Evolutionary conservation across 2,329 filamentous ascomycete genomes (phyloP).

Genomic region (Cercospora nicotianae): DNA sequence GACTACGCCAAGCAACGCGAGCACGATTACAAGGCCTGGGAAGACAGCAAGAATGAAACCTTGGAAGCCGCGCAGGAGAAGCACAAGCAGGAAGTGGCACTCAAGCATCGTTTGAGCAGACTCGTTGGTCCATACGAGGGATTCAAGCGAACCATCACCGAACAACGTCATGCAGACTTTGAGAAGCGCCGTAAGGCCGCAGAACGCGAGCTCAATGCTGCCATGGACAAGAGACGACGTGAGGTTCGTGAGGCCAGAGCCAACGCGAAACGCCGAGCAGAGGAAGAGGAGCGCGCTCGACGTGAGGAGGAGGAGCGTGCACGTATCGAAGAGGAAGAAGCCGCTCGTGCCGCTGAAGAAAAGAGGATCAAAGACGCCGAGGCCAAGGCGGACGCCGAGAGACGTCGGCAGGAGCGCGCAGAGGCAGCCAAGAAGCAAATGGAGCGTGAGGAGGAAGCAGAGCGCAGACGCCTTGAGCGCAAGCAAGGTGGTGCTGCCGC

Average conservation of each 20-base stretch:
- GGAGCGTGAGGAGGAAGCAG: slow-evolving; percentile 78
- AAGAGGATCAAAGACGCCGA: slow-evolving; percentile 59
- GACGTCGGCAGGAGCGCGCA: slow-evolving; percentile 62
- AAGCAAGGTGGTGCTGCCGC: slow-evolving; percentile 42
- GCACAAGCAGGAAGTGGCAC: slow-evolving; percentile 86
- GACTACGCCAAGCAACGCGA: slow-evolving; percentile 85
- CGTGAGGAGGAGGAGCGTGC: slow-evolving; percentile 84
- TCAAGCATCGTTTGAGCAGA: slow-evolving; percentile 88
- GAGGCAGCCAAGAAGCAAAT: slow-evolving; percentile 40
- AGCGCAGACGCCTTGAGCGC: slow-evolving; percentile 70
- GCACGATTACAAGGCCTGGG: slow-evolving; percentile 75
- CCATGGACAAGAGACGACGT: slow-evolving; percentile 84
- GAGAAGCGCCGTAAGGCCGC: slow-evolving; percentile 90
- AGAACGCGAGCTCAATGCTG: slow-evolving; percentile 88
- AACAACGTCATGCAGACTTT: slow-evolving; percentile 90
- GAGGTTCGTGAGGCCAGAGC: slow-evolving; percentile 81
- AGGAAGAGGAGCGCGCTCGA: slow-evolving; percentile 76
- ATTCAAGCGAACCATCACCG: slow-evolving; percentile 79
- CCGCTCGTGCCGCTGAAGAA: slow-evolving; percentile 74
- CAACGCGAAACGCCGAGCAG: slow-evolving; percentile 78
- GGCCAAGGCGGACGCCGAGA: slow-evolving; percentile 61
- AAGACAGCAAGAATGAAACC: slow-evolving; percentile 73
- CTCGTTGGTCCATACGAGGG: slow-evolving; percentile 81
- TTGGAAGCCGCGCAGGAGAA: slow-evolving; percentile 79
- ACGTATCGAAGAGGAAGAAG: slow-evolving; percentile 81